These are phyloP conservation scores for Neonectria faginata DNA, from an alignment of 2,329 filamentous ascomycete species.

Conservation along the genomic window DNA sequence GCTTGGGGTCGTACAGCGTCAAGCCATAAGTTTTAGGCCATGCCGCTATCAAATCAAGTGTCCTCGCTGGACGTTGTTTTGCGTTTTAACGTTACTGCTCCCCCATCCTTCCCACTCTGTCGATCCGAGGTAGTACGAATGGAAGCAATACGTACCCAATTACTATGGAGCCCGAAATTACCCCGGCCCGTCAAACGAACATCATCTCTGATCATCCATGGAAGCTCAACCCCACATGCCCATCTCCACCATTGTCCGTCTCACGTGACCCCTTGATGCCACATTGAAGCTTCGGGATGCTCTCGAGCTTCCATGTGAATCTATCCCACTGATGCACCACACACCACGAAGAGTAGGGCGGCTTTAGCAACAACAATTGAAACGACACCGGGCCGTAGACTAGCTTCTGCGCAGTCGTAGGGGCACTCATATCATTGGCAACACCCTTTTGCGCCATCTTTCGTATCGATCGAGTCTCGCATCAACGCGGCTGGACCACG, in stretches of 20 bases:
- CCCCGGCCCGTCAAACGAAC: conserved; percentile 6
- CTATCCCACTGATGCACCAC: not conserved
- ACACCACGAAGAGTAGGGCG: not conserved
- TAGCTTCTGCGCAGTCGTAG: not conserved
- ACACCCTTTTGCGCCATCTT: not conserved
- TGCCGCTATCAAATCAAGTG: not conserved
- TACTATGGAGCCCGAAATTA: not conserved
- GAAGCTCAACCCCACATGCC: conserved; percentile 7
- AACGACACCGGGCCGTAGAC: not conserved
- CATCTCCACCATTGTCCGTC: not conserved
- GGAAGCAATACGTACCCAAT: too few relatives aligned
- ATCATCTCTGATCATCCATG: not conserved
- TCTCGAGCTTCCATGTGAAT: conserved; percentile 10
- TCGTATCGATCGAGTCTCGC: not conserved
- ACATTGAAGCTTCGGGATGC: conserved; percentile 23
- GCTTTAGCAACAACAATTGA: conserved; percentile 12
- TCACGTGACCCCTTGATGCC: conserved; percentile 10
- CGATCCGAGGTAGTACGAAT: not conserved
- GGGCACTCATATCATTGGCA: not conserved
- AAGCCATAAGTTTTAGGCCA: not conserved
- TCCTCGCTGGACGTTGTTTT: not conserved
- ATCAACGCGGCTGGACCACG: conserved; percentile 14
- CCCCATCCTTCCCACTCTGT: not conserved
- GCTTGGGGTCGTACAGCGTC: not conserved
- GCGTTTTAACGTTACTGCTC: not conserved